Conservation (phyloP, 176 grass and related monocot genomes). For the Ensete glaucum region DNA sequence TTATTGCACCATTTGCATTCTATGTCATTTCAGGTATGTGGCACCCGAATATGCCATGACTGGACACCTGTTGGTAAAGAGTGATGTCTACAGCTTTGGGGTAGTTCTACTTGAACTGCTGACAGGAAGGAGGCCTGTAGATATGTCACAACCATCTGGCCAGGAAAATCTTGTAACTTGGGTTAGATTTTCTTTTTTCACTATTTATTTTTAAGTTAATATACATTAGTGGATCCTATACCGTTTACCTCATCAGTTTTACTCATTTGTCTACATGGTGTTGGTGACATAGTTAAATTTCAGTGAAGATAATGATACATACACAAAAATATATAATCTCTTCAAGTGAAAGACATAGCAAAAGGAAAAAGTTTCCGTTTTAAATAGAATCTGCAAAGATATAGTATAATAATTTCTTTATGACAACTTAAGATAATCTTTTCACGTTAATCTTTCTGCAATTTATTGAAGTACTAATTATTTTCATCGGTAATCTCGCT, state of each 20-base stretch:
- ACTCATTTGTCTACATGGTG: too few species aligned
- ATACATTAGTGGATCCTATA: background rate
- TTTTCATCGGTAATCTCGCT: background rate
- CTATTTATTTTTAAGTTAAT: background rate
- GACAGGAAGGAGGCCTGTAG: constrained; percentile 80
- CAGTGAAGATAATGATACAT: too few species aligned
- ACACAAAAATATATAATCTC: too few species aligned
- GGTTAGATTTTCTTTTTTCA: constrained; percentile 42
- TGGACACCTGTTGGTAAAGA: constrained; percentile 95
- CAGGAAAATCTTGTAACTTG: constrained; percentile 96
- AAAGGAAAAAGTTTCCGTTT: too few species aligned
- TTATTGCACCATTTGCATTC: background rate
- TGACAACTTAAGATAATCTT: background rate
- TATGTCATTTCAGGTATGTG: constrained; percentile 64
- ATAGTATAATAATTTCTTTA: background rate
- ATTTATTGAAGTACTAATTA: background rate
- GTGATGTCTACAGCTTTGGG: constrained; percentile 98
- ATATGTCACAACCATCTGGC: constrained; percentile 91
- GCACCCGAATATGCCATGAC: constrained; percentile 99
- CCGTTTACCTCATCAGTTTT: background rate
- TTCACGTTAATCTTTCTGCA: background rate
- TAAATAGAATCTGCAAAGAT: background rate
- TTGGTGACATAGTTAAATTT: too few species aligned
- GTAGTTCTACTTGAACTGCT: constrained; percentile 96
- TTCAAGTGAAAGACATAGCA: too few species aligned